Evolutionary conservation across 768 basidiomycete species (phyloP).

Genomic region (Leccinum barrowsii): DNA sequence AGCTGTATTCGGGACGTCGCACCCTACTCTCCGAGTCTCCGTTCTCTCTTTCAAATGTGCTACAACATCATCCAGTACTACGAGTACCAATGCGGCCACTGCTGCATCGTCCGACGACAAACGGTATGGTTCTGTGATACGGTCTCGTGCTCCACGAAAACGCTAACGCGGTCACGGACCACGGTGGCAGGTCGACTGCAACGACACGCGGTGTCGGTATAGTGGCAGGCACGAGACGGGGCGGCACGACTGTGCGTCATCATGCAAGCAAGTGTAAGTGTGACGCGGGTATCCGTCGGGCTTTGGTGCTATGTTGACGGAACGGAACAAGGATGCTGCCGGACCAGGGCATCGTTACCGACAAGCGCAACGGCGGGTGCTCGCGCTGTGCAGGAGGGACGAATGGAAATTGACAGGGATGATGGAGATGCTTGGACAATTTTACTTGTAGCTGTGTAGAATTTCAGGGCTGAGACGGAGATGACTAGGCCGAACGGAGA

Average conservation of each 20-base stretch:
- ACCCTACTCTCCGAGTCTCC: neutral
- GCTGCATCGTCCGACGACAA: slow-evolving; percentile 28
- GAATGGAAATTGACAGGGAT: slow-evolving; percentile 25
- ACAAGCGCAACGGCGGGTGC: slow-evolving; percentile 11
- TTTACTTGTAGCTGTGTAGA: neutral
- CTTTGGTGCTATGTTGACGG: slow-evolving; percentile 1
- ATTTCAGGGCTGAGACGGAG: neutral
- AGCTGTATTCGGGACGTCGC: neutral
- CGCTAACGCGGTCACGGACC: neutral
- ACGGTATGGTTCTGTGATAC: slow-evolving; percentile 27
- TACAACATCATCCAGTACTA: slow-evolving; percentile 32
- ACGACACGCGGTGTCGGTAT: slow-evolving; percentile 34
- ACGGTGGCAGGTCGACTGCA: slow-evolving; percentile 49
- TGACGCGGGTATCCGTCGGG: neutral
- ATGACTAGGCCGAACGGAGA: neutral
- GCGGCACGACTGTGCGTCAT: slow-evolving; percentile 36
- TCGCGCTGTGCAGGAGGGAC: slow-evolving; percentile 15
- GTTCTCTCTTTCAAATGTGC: slow-evolving; percentile 28
- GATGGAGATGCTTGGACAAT: neutral
- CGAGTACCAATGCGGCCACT: slow-evolving; percentile 35
- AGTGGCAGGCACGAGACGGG: slow-evolving; percentile 35
- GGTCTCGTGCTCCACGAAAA: neutral
- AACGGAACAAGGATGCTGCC: slow-evolving; percentile 23
- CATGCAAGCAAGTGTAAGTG: slow-evolving; percentile 38
- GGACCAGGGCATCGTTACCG: slow-evolving; percentile 28